Evolutionary conservation across 257 asterid genomes (phyloP), one percentile per base, ranked within the genome.

Genomic region (Lycium ferocissimum): DNA sequence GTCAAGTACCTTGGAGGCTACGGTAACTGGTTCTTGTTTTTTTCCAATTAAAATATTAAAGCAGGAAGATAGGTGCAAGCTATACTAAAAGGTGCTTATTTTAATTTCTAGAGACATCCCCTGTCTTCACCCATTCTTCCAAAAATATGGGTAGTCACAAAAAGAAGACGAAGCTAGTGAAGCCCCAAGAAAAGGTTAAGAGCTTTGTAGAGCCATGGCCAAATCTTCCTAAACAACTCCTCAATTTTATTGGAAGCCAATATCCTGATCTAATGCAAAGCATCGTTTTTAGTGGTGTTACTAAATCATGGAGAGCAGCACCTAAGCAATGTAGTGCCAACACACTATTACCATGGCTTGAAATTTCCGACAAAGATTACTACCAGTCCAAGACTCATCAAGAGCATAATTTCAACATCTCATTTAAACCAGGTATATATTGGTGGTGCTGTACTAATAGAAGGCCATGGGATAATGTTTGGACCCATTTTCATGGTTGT

Each of bases 231-330:
- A 67, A 37, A 38, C 53, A 80, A 9, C 83, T 80, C 35, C 43
- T 58, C 70, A 80, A 58, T 63, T 76, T 76, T 8, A 76, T 76
- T 22, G 82, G 82, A 76, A 76, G 73, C 38, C 87, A 89, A 61
- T 58, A 81, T 6, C 80, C 35, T 75, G 0, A 84, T 54, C 49
- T 79, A n/a, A 45, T 89, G 85, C 75, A 67, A 37, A 87, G 80
- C 84, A 85, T 91, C 63, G 80, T 51, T 4, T 87, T 82, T 26
- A 72, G 86, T 3, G 83, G 91, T 37, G 78, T 84, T 65, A 63
- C 85, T 53, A 89, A 88, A 81, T 81, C 90, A 13, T 88, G 92
- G 90, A 88, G 87, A 81, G 79, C 85, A 22, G n/a, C 18, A 54
- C n/a, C 90, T 2, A 70, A 38, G 58, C 81, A 61, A 61, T 86